phyloP scores from a whole-genome alignment of 371 early-diverging fungal species.

The Mortierella sp. region DNA sequence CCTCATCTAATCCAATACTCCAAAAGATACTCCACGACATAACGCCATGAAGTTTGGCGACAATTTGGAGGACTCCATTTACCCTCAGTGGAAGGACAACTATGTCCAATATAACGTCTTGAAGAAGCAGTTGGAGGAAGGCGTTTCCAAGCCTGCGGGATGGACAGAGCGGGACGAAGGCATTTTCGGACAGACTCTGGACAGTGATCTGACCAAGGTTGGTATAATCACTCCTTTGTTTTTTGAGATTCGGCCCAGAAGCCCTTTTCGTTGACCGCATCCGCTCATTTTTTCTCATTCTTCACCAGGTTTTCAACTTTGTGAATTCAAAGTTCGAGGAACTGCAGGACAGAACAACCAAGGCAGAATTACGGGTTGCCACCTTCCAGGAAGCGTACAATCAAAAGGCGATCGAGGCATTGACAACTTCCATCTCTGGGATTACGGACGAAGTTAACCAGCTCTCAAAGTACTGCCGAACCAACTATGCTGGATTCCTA shows the following conservation, averaged over 20 bases:
- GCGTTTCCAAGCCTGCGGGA: conserved; percentile 40
- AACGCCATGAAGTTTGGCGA: conserved; percentile 84
- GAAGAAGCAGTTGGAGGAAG: conserved; percentile 76
- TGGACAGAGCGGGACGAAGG: conserved; percentile 86
- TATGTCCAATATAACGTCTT: conserved; percentile 87
- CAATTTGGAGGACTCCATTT: conserved; percentile 70
- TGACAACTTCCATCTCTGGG: conserved; percentile 69
- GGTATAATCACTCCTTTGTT: neutral
- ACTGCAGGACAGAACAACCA: conserved; percentile 84
- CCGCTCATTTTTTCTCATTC: neutral
- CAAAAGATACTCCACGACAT: too few relatives aligned
- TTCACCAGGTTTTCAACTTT: conserved; percentile 76
- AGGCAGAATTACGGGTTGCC: conserved; percentile 64
- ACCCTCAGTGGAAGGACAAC: conserved; percentile 80
- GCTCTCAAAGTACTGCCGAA: conserved; percentile 92
- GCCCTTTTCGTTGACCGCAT: too few relatives aligned
- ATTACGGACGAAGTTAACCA: conserved; percentile 93
- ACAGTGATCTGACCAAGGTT: conserved; percentile 92
- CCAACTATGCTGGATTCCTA: conserved; percentile 97
- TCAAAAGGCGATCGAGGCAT: conserved; percentile 62
- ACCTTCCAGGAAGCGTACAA: conserved; percentile 65
- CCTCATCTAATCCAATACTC: too few relatives aligned
- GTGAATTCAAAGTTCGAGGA: conserved; percentile 92
- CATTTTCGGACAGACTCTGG: conserved; percentile 86
- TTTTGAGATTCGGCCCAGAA: too few relatives aligned